Evolutionary conservation across 305 asterid genomes (phyloP), one percentile per base, ranked within the genome.

Genomic region (Solanum aculeatissimum): DNA sequence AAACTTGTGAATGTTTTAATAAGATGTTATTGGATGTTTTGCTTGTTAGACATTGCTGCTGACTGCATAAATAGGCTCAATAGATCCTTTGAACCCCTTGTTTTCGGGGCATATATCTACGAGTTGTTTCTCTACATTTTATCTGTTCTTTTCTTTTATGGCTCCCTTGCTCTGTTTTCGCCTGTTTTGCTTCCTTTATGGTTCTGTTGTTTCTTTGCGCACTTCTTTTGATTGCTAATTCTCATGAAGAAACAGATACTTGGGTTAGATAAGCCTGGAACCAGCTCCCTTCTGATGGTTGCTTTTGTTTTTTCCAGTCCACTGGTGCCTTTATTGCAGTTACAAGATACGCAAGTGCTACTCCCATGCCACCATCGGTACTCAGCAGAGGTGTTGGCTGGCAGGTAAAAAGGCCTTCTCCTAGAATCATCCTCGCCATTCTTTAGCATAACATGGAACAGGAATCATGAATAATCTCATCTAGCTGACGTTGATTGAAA

Each of bases 361-460:
- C 91, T 72, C 84, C 82, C 27, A 18, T 86, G 47, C 93, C 93
- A 32, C 91, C 93, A 60, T 87, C 90, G 6, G 83, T 90, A 83
- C 91, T 90, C 75, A 90, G 93, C 89, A 89, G 93, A 82, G 93
- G 93, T 40, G 84, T 89, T 70, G 93, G 93, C 71, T 90, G 93
- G 93, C 93, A 90, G 92, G 92, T 90, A 89, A 86, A 9, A 60
- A 32, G 43, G 21, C 19, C 1, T 9, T 82, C 2, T 18, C 43
- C 81, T 74, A 47, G 43, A 29, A 47, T 47, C 62, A 14, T 74
- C 16, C 81, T 74, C 60, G 42, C 62, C 25, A 4, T 74, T 47
- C 62, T 74, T 25, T 25, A 47, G 81, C 16, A 25, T 2, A 74
- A 45, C 45, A 18, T 14, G n/a, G 74, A 65, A 32, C 47, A 66